phyloP scores from a whole-genome alignment of 2,329 filamentous ascomycete species.

The Exophiala mesophila region DNA sequence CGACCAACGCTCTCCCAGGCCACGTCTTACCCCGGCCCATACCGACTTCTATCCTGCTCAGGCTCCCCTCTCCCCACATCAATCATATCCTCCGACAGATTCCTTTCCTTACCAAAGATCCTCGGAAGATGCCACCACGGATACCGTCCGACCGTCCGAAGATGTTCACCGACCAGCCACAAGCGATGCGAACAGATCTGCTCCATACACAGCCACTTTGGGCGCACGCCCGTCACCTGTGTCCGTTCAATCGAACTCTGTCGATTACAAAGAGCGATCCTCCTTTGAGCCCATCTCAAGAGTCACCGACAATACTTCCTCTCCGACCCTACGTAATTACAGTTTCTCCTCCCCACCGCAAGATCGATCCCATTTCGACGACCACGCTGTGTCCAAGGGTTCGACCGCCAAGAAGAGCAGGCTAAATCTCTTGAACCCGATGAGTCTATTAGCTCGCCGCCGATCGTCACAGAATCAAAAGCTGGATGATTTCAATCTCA shows the following conservation, averaged over 20 bases:
- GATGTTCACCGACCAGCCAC: slow-evolving; percentile 21
- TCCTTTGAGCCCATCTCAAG: slow-evolving; percentile 10
- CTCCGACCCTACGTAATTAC: slow-evolving; percentile 17
- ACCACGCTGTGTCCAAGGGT: slow-evolving; percentile 27
- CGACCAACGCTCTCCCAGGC: slow-evolving; percentile 20
- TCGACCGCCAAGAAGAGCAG: slow-evolving; percentile 44
- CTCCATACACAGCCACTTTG: slow-evolving; percentile 1
- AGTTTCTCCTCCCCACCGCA: slow-evolving; percentile 11
- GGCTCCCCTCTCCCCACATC: slow-evolving; percentile 7
- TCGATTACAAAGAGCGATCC: slow-evolving; percentile 7
- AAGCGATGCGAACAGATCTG: slow-evolving; percentile 12
- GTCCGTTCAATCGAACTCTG: slow-evolving; percentile 2
- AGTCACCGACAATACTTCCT: slow-evolving; percentile 12
- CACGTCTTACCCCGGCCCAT: slow-evolving; percentile 14
- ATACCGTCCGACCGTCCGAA: slow-evolving; percentile 13
- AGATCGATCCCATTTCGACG: slow-evolving; percentile 14
- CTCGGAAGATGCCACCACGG: slow-evolving; percentile 19
- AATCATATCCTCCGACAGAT: slow-evolving; percentile 3
- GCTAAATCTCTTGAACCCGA: slow-evolving; percentile 56
- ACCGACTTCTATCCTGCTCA: slow-evolving; percentile 11
- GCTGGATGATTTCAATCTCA: slow-evolving; percentile 49
- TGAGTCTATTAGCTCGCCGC: slow-evolving; percentile 55
- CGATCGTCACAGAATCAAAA: slow-evolving; percentile 49
- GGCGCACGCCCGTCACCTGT: slow-evolving; percentile 7
- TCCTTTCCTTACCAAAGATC: slow-evolving; percentile 9